Evolutionary conservation across 192 early-diverging fungal species (phyloP), one percentile per base, ranked within the genome.

Genomic region (Rhizoclosmatium globosum): DNA sequence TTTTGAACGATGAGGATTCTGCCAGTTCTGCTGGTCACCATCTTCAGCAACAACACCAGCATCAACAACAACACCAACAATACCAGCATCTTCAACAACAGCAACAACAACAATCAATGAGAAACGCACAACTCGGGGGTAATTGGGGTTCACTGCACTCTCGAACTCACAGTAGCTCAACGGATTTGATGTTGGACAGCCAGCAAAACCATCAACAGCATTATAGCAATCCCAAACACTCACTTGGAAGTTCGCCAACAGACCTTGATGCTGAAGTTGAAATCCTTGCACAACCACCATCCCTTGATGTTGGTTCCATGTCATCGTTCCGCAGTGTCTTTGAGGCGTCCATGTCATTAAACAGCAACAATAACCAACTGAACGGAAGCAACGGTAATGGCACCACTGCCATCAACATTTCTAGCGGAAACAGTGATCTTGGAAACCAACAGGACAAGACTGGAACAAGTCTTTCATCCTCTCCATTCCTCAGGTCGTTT

Each of bases 1-100:
- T 76, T 76, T 42, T 76, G 39, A 76, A 76, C 44, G 74, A 76
- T 66, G 61, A 64, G 3, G 72, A 48, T 4, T n/a, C n/a, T n/a
- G n/a, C n/a, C n/a, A 7, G 7, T 7, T 11, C 11, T 7, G 17
- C 13, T 9, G 11, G 17, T n/a, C 64, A n/a, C 13, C 64, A 64
- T 9, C 9, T n/a, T 64, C 64, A 7, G 38, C 67, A 68, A 42
- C 67, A 68, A 46, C 11, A 68, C 7, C 11, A 68, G 3, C 45
- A 47, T 15, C 3, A 68, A 42, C 48, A 47, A 3, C 38, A 4
- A 15, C 4, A 71, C 38, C 69, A 71, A 56, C 15, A n/a, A 4
- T 9, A 13, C 6, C 11, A 44, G 9, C 11, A n/a, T n/a, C 21
- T 64, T n/a, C 4, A n/a, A 11, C 4, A 50, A 4, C 4, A 15